Conservation (phyloP, 2,329 filamentous ascomycete genomes). For the Penicillium sp. region DNA sequence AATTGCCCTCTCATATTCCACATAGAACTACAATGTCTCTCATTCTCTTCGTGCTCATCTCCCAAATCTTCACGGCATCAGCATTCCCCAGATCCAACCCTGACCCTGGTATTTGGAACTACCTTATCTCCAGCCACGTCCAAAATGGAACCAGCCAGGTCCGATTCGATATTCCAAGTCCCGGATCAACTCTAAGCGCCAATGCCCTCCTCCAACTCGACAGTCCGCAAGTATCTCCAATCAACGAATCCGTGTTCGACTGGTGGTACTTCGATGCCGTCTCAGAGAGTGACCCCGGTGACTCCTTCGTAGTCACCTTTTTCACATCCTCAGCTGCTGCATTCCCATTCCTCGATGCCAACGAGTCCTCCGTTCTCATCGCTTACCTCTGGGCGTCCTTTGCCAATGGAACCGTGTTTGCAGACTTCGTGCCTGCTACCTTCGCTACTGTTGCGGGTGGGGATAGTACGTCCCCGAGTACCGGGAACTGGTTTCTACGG, state of each 20-base stretch:
- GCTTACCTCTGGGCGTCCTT: conserved; percentile 28
- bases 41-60: background rate
- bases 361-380: conserved; percentile 16
- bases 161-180: conserved; percentile 11
- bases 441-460: conserved; percentile 9
- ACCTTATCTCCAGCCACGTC: conserved; percentile 7
- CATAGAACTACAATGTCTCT: background rate
- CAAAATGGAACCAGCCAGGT: conserved; percentile 9
- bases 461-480: background rate
- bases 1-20: background rate
- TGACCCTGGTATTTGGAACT: background rate
- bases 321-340: conserved; percentile 27
- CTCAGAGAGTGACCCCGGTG: conserved; percentile 20
- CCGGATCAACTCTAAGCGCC: background rate
- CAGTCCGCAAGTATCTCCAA: conserved; percentile 22
- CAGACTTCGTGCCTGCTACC: conserved; percentile 13
- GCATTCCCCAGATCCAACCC: background rate
- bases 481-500: conserved; percentile 10
- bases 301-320: conserved; percentile 32
- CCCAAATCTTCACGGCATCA: background rate
- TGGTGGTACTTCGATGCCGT: conserved; percentile 44
- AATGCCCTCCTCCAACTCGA: conserved; percentile 18
- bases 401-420: conserved; percentile 21
- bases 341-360: conserved; percentile 34
- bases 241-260: conserved; percentile 32